phyloP scores from a whole-genome alignment of 805 yeast species.

The Metschnikowia gelsemii region DNA sequence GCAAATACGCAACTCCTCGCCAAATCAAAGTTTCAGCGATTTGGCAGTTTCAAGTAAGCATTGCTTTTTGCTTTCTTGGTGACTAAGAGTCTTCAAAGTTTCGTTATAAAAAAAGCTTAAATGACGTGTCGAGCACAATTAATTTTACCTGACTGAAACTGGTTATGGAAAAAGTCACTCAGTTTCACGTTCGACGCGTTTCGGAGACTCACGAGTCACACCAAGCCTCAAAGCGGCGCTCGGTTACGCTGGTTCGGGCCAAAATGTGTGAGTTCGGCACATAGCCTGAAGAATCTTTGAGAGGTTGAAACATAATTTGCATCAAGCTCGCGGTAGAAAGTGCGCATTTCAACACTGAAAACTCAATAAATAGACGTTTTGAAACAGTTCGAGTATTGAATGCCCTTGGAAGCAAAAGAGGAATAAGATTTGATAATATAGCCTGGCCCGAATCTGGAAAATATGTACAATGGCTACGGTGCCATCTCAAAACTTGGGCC shows the following conservation, averaged over 20 bases:
- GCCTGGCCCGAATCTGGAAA: not conserved
- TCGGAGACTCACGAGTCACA: not conserved
- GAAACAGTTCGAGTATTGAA: not conserved
- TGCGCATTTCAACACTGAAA: too few relatives aligned
- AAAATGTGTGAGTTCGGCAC: conserved; percentile 8
- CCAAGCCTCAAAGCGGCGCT: conserved; percentile 3
- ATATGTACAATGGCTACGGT: not conserved
- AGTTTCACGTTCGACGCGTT: conserved; percentile 8
- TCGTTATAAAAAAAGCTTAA: not conserved
- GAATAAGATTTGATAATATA: too few relatives aligned
- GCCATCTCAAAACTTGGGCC: conserved; percentile 5
- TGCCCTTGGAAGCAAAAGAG: too few relatives aligned
- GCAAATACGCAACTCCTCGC: too few relatives aligned
- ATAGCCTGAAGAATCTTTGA: not conserved
- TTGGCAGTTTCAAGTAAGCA: too few relatives aligned
- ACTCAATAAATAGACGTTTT: too few relatives aligned
- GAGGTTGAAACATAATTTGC: too few relatives aligned
- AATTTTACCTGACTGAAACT: not conserved
- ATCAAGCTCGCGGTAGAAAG: too few relatives aligned
- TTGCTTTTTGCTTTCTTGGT: too few relatives aligned
- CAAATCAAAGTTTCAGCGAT: not conserved
- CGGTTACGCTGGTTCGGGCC: not conserved
- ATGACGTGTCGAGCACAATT: not conserved
- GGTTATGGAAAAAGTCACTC: conserved; percentile 10
- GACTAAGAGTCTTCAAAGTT: too few relatives aligned